These are phyloP conservation scores for Musa balbisiana DNA, from an alignment of 202 grass and related monocot species.

Conservation along the genomic window DNA sequence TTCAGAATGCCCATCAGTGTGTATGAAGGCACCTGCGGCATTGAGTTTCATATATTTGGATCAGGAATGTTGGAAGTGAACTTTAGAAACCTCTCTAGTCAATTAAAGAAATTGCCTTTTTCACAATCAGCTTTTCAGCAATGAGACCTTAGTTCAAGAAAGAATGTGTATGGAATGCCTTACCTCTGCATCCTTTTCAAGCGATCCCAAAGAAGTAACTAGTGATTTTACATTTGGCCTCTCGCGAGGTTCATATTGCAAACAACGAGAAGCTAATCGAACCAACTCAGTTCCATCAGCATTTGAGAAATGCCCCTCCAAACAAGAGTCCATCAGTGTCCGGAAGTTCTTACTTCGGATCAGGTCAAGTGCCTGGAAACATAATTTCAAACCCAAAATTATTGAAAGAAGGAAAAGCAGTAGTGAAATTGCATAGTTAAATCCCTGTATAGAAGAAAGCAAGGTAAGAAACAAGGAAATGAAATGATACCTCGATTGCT, in stretches of 20 bases:
- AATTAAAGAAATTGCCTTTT: not conserved
- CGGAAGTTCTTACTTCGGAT: constrained; percentile 71
- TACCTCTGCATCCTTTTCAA: constrained; percentile 82
- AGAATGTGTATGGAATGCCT: constrained; percentile 16
- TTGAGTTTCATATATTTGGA: not conserved
- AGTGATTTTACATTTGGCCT: constrained; percentile 72
- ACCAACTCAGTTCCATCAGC: constrained; percentile 76
- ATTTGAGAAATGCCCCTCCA: constrained; percentile 82
- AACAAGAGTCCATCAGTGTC: constrained; percentile 88
- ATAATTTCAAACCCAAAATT: not conserved
- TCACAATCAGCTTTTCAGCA: not conserved
- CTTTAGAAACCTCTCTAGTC: not conserved
- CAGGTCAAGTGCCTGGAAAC: constrained; percentile 77
- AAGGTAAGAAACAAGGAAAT: not conserved
- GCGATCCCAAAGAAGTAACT: constrained; percentile 55
- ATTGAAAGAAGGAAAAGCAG: not conserved
- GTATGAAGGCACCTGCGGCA: constrained; percentile 34
- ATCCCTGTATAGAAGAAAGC: not conserved
- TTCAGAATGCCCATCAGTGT: constrained; percentile 38
- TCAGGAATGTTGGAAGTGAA: not conserved
- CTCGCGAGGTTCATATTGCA: constrained; percentile 85
- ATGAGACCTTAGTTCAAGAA: not conserved
- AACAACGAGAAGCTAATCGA: constrained; percentile 63
- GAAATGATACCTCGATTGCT: not conserved
- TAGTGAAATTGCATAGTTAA: not conserved